Conservation (phyloP, 1,139 yeast species). For the Saccharomyces hybrid region DNA sequence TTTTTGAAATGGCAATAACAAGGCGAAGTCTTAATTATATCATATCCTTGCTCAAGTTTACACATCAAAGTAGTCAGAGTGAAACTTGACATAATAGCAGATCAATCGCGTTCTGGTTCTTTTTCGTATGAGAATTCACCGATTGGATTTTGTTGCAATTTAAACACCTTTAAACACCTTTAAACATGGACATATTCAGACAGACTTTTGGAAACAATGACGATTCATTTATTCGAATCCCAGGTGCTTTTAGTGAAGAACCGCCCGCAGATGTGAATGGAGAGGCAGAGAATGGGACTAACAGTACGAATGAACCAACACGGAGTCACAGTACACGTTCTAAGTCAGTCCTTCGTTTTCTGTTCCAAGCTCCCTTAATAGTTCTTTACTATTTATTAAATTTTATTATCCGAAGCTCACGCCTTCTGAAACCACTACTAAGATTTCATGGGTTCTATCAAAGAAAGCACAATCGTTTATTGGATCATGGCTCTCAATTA, state of each 20-base stretch:
- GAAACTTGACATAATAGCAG: background rate
- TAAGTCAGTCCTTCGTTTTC: background rate
- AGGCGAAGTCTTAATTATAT: background rate
- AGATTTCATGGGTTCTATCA: constrained; percentile 21
- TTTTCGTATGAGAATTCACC: background rate
- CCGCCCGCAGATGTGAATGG: background rate
- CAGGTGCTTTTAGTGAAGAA: constrained; percentile 14
- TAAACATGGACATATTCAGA: constrained; percentile 16
- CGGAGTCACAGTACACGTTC: background rate
- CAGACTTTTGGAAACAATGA: constrained; percentile 11
- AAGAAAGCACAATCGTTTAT: constrained; percentile 11
- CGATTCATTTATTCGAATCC: constrained; percentile 13
- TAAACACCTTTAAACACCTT: constrained; percentile 8
- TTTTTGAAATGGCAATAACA: background rate
- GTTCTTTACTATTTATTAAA: constrained; percentile 18
- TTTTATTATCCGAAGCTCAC: constrained; percentile 9
- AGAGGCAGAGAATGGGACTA: background rate
- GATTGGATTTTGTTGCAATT: constrained; percentile 1
- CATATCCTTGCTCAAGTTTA: background rate
- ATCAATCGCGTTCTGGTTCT: background rate
- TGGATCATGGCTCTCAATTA: constrained; percentile 15
- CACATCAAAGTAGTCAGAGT: background rate
- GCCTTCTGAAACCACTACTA: constrained; percentile 19
- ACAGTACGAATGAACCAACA: background rate
- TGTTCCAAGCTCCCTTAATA: constrained; percentile 18